Conservation (phyloP, 495 filamentous ascomycete genomes). For the Terfezia claveryi region DNA sequence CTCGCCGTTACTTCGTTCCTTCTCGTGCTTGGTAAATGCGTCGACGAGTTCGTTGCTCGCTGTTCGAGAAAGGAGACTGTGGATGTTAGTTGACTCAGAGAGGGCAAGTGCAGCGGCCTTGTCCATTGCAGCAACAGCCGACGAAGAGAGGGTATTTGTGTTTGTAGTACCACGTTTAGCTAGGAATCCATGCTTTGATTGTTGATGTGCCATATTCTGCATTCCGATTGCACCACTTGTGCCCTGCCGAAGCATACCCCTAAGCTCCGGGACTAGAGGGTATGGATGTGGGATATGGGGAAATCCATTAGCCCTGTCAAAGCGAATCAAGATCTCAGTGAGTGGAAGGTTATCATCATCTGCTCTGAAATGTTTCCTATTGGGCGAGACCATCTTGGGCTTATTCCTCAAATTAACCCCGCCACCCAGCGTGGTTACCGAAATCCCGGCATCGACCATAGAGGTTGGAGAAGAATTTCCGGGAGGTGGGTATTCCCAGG, state of each 20-base stretch:
- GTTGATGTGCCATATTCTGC: background rate
- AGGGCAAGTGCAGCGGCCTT: slow-evolving; percentile 35
- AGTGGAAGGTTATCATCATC: slow-evolving; percentile 38
- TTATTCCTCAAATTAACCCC: slow-evolving; percentile 27
- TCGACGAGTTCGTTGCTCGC: slow-evolving; percentile 28
- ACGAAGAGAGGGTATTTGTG: slow-evolving; percentile 1
- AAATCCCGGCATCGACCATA: background rate
- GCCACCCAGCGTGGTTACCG: slow-evolving; percentile 1
- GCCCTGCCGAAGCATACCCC: slow-evolving; percentile 1
- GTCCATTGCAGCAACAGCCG: slow-evolving; percentile 5
- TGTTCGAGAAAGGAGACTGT: slow-evolving; percentile 32
- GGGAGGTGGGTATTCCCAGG: slow-evolving; percentile 23
- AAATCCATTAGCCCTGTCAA: slow-evolving; percentile 39
- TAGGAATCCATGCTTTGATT: background rate
- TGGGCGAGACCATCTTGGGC: slow-evolving; percentile 34
- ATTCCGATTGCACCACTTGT: slow-evolving; percentile 19
- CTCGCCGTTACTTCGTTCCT: slow-evolving; percentile 23
- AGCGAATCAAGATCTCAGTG: slow-evolving; percentile 44
- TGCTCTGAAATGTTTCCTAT: slow-evolving; percentile 31
- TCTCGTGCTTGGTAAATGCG: slow-evolving; percentile 41
- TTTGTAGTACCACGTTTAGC: background rate
- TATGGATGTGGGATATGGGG: slow-evolving; percentile 50
- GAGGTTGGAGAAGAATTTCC: slow-evolving; percentile 21
- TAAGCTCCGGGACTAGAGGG: slow-evolving; percentile 32
- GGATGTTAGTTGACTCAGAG: slow-evolving; percentile 46